phyloP scores from a whole-genome alignment of 768 basidiomycete genomes.

The Hypholoma sublateritium region DNA sequence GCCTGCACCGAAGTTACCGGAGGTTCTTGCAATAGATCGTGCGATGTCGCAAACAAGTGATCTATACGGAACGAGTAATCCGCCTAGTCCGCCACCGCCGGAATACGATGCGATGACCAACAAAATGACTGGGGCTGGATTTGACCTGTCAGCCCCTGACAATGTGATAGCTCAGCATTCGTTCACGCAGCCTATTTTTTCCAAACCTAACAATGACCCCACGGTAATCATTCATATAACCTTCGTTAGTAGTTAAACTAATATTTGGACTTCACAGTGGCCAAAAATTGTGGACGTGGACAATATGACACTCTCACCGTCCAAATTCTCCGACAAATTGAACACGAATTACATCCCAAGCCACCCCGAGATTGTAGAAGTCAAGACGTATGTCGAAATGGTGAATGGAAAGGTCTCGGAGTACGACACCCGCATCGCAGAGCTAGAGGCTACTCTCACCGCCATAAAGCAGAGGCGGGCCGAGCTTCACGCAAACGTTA shows the following conservation, averaged over 20 bases:
- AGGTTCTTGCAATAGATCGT: background rate
- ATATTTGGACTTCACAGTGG: background rate
- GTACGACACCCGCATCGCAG: slow-evolving; percentile 18
- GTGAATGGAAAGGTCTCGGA: slow-evolving; percentile 17
- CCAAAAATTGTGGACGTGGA: background rate
- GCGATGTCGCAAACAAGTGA: background rate
- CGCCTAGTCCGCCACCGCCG: slow-evolving; percentile 2
- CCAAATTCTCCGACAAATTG: slow-evolving; percentile 20
- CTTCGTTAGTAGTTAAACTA: background rate
- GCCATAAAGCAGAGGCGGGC: slow-evolving; percentile 14
- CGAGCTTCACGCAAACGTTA: slow-evolving; percentile 10
- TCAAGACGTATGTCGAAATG: slow-evolving; percentile 17
- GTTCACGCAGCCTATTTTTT: background rate
- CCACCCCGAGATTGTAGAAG: slow-evolving; percentile 17
- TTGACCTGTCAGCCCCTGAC: slow-evolving; percentile 3
- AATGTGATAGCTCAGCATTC: background rate
- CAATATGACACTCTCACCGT: background rate
- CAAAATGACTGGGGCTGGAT: background rate
- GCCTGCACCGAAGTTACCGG: too few species aligned
- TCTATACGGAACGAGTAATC: background rate
- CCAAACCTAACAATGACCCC: background rate
- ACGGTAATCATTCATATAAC: background rate
- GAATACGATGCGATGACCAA: slow-evolving; percentile 5
- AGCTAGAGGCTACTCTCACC: slow-evolving; percentile 16
- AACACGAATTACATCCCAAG: slow-evolving; percentile 26